Percentiles rank a stretch among this genome's conserved stretches.
phyloP scores from a whole-genome alignment of 495 filamentous ascomycete species.

The Lasiosphaeria hispida region DNA sequence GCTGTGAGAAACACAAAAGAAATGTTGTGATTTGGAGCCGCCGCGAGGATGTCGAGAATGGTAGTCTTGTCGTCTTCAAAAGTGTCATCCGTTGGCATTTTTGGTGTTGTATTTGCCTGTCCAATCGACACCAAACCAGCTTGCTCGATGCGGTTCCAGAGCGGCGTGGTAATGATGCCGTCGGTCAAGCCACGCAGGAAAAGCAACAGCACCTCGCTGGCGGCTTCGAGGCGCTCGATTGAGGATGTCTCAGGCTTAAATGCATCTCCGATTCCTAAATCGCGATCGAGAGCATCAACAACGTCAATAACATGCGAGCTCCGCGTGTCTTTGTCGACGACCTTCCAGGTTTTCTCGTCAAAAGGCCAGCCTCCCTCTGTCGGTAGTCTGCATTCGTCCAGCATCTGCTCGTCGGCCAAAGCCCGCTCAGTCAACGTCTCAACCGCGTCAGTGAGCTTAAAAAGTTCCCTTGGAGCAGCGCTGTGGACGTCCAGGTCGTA shows the following conservation, averaged over 20 bases:
- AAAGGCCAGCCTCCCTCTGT: conserved; percentile 73
- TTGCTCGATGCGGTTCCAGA: conserved; percentile 72
- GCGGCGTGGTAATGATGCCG: conserved; percentile 62
- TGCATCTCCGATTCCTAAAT: conserved; percentile 51
- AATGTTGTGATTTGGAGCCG: conserved; percentile 73
- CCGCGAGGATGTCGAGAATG: conserved; percentile 70
- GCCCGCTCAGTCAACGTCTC: conserved; percentile 71
- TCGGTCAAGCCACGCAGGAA: conserved; percentile 73
- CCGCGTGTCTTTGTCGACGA: conserved; percentile 25
- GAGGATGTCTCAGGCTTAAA: conserved; percentile 59
- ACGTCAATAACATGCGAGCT: conserved; percentile 39
- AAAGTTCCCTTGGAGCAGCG: conserved; percentile 73
- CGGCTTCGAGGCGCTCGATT: conserved; percentile 65
- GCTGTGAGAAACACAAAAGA: conserved; percentile 82
- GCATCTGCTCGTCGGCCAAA: conserved; percentile 82
- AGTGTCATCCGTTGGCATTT: conserved; percentile 45
- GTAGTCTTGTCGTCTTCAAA: conserved; percentile 64
- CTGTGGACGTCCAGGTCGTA: conserved; percentile 45
- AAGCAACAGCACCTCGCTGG: conserved; percentile 62
- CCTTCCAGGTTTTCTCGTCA: conserved; percentile 40
- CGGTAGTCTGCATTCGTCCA: conserved; percentile 58
- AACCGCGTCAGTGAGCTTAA: conserved; percentile 80
- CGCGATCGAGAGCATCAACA: conserved; percentile 69
- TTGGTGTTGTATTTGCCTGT: conserved; percentile 26
- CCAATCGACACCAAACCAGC: conserved; percentile 45